phyloP scores from a whole-genome alignment of 305 asterid genomes.

The Solanum hybrid region DNA sequence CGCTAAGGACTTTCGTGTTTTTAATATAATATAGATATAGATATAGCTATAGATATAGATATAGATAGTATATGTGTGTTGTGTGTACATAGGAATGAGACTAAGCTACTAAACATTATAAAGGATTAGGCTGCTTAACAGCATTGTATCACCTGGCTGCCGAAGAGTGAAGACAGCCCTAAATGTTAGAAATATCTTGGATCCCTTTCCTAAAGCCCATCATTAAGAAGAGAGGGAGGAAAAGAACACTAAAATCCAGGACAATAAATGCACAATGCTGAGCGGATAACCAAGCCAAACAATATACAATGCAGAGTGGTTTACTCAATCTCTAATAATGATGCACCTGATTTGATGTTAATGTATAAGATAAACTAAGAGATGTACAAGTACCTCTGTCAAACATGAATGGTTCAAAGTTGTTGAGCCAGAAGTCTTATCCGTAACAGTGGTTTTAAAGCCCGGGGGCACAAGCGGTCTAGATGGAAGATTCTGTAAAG shows the following conservation, averaged over 20 bases:
- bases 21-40: not conserved
- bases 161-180: not conserved
- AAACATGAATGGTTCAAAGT: conserved; percentile 33
- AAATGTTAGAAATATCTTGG: not conserved
- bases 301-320: not conserved
- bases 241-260: not conserved
- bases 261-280: not conserved
- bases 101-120: not conserved
- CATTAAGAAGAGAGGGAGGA: not conserved
- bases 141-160: not conserved
- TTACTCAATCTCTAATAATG: not conserved
- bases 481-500: conserved; percentile 34
- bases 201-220: not conserved
- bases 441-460: conserved; percentile 45
- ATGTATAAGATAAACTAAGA: conserved; percentile 1
- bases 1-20: not conserved
- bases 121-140: not conserved
- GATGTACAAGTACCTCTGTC: conserved; percentile 40
- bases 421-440: conserved; percentile 55
- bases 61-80: not conserved
- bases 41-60: not conserved
- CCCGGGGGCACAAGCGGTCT: conserved; percentile 97
- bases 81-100: not conserved
- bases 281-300: not conserved
- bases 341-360: not conserved